phyloP scores from a whole-genome alignment of 805 yeast species.

The Ogataea dorogensis region DNA sequence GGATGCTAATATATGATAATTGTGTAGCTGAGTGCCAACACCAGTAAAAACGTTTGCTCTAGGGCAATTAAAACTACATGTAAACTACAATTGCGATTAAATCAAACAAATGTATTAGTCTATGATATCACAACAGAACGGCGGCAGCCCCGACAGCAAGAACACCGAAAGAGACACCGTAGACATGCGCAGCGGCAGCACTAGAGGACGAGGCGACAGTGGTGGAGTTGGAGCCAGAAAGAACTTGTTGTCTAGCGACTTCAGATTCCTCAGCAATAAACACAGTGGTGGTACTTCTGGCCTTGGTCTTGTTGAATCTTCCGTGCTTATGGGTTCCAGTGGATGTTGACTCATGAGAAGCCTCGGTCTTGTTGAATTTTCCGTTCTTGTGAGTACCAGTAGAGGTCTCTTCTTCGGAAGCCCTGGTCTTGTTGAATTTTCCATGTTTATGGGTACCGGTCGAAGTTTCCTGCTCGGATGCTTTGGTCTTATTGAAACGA shows the following conservation, averaged over 20 bases:
- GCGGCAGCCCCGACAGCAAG: constrained; percentile 23
- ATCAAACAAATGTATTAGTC: constrained; percentile 2
- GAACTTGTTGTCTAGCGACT: constrained; percentile 18
- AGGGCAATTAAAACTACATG: constrained; percentile 31
- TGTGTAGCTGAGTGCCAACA: constrained; percentile 2
- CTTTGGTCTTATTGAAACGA: constrained; percentile 48
- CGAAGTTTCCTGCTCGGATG: constrained; percentile 31
- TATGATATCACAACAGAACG: constrained; percentile 17
- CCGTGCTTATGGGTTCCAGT: constrained; percentile 46
- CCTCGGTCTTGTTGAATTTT: constrained; percentile 48
- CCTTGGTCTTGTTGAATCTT: constrained; percentile 48
- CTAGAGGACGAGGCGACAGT: constrained; percentile 19
- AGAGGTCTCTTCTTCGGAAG: constrained; percentile 31
- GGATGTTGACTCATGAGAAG: constrained; percentile 29
- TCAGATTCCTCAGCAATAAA: constrained; percentile 25
- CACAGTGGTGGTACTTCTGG: constrained; percentile 39
- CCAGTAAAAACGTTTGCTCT: constrained; percentile 30
- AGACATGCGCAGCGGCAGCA: constrained; percentile 26
- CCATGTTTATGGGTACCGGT: constrained; percentile 47
- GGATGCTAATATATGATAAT: constrained; percentile 2
- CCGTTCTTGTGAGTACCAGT: constrained; percentile 58
- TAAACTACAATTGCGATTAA: too few relatives aligned
- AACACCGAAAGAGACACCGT: constrained; percentile 22
- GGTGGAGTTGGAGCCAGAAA: constrained; percentile 26
- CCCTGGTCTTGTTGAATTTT: constrained; percentile 48